These are phyloP conservation scores for Cucurbita moschata DNA, from an alignment of 306 rosid genomes.

Conservation along the genomic window DNA sequence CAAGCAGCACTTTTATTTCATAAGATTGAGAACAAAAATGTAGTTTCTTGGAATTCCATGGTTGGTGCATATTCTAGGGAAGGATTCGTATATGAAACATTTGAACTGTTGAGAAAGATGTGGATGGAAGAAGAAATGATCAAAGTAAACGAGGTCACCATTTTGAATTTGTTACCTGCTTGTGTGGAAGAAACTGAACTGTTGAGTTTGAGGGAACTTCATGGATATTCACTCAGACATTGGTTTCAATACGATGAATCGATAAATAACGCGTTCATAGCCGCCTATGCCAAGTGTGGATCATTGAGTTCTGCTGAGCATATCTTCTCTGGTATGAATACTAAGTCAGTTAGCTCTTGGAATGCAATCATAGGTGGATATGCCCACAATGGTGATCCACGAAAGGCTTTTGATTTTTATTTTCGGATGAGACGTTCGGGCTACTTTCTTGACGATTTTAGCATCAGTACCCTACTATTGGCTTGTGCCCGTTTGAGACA, in stretches of 20 bases:
- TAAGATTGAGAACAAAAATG: slow-evolving; percentile 34
- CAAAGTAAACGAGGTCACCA: slow-evolving; percentile 44
- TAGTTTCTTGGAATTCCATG: slow-evolving; percentile 77
- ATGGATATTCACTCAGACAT: slow-evolving; percentile 45
- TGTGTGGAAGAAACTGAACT: slow-evolving; percentile 34
- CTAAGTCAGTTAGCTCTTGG: slow-evolving; percentile 62
- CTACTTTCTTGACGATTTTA: slow-evolving; percentile 37
- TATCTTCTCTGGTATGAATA: slow-evolving; percentile 35
- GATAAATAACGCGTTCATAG: slow-evolving; percentile 55
- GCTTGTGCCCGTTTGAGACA: slow-evolving; percentile 47
- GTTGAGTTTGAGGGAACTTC: slow-evolving; percentile 50
- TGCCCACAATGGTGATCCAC: slow-evolving; percentile 64
- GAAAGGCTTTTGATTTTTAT: slow-evolving; percentile 46
- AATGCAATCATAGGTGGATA: slow-evolving; percentile 57
- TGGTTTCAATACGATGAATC: slow-evolving; percentile 37
- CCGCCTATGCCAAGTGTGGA: slow-evolving; percentile 62
- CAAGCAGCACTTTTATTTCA: slow-evolving; percentile 36
- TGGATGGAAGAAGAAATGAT: slow-evolving; percentile 25
- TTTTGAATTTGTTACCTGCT: slow-evolving; percentile 55
- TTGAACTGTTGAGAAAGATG: slow-evolving; percentile 48
- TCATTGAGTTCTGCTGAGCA: slow-evolving; percentile 33
- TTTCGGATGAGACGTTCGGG: slow-evolving; percentile 45
- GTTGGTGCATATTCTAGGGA: slow-evolving; percentile 48
- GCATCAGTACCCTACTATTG: slow-evolving; percentile 49
- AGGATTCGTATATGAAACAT: slow-evolving; percentile 30